Evolutionary conservation across 352 stramenopile genomes (phyloP), one percentile per base, ranked within the genome.

Genomic region (Globisporangium megalacanthum): DNA sequence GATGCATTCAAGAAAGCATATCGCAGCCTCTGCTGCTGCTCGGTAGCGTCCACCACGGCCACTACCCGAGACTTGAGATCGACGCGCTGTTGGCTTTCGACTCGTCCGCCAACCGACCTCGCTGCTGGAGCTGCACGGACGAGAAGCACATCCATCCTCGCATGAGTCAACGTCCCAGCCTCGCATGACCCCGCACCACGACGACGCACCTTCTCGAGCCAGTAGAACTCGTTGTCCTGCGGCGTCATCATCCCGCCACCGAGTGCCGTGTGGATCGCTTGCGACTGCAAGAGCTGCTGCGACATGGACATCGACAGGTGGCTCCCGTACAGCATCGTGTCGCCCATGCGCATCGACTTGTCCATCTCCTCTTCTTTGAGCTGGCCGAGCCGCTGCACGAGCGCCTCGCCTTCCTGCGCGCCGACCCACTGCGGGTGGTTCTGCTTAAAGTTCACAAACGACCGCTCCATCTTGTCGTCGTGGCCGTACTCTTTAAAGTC

Each of bases 391-490:
- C 79, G 75, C 54, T 85, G 58, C 64, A 92, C 79, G 1, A 95
- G 68, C 17, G 58, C 71, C 33, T 95, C 85, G 62, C 85, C 85
- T 66, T 93, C 83, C 35, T 73, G 61, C 6, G 73, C 79, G 22
- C 85, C 85, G 33, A 91, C 75, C 87, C 87, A 96, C 37, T 76
- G 83, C 6, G 87, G 87, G 62, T 96, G 86, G 50, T 94, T 94
- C 54, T 91, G 83, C 64, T 97, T 97, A 68, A 99, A 99, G 54
- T 92, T 98, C 53, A 99, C 88, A 64, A 98, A 98, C 44, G 86
- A 97, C 45, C 96, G 98, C 67, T 99, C 95, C 92, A 99, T 98
- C 74, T 99, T 99, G 19, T 68, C 56, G 54, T 95, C 89, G 64
- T 97, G 89, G 22, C 83, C 77, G 66, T 97, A 98, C 45, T 83